Base-by-base conservation (phyloP, 306 rosid species). In the Quercus engelmannii region DNA sequence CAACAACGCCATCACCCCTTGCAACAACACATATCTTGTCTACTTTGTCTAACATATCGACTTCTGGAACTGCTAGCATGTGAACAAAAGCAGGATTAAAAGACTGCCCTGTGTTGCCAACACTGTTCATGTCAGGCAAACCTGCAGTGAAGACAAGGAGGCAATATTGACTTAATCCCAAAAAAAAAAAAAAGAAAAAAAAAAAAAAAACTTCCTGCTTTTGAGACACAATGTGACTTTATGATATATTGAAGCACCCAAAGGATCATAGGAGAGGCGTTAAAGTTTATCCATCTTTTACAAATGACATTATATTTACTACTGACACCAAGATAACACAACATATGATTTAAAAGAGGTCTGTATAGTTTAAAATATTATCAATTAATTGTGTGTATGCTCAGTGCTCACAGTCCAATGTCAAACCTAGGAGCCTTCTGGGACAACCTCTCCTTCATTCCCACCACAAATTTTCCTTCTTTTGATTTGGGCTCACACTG, bases 21-120 rank as follows among this genome's bases (percentile, higher is more conserved):
- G 98, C 98, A 31, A 92, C 92, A 23, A 86, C 89, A 87, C 99
- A 92, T 75, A 86, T 81, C 89, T 89, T 85, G 83, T 69, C 96
- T 43, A 81, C 38, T 84, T 78, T 91, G 84, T 91, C 91, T 33
- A 93, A 28, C 98, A 95, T 90, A 82, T 91, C 95, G 4, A 80
- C 80, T 86, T 95, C 97, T 49, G 98, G 94, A 86, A 91, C 93
- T 18, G 92, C 92, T 80, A 93, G 86, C 63, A 97, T 88, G 55
- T 92, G 98, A 78, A 95, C 68, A 78, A 91, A 90, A 80, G 99
- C 95, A 78, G 98, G 99, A 87, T 95, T 95, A 65, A 85, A 85
- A 84, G 89, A 91, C 78, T 90, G 96, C 56, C 88, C 96, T 3
- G 91, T 46, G 49, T 26, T 73, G 43, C 84, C 76, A 62, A 79